Percentiles rank a stretch among this genome's conserved stretches.
phyloP scores from a whole-genome alignment of 1,284 basidiomycete genomes.

The Paramarasmius palmivorus region DNA sequence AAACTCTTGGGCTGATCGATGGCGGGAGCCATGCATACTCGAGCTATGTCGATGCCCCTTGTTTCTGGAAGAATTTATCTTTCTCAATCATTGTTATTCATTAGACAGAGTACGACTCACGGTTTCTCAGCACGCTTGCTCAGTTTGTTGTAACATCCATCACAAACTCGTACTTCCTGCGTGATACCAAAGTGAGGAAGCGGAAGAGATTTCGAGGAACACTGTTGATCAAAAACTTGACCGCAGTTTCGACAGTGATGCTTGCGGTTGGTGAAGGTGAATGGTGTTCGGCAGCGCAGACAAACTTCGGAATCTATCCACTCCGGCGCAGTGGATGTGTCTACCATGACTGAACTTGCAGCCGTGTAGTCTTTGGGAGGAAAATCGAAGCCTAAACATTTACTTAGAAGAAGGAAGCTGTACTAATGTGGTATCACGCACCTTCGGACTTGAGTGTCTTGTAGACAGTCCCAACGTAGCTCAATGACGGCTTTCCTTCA shows the following conservation, averaged over 20 bases:
- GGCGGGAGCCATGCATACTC: constrained; percentile 47
- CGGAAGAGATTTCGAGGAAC: constrained; percentile 83
- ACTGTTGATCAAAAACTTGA: constrained; percentile 93
- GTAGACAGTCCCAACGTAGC: constrained; percentile 80
- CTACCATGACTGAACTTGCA: constrained; percentile 80
- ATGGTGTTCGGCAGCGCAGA: constrained; percentile 88
- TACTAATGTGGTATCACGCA: constrained; percentile 28
- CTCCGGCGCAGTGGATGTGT: constrained; percentile 87
- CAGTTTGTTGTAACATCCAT: constrained; percentile 82
- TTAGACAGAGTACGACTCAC: constrained; percentile 38
- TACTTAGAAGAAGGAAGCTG: constrained; percentile 4
- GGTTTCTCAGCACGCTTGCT: constrained; percentile 56
- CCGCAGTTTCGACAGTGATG: constrained; percentile 99
- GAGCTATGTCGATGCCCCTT: constrained; percentile 48
- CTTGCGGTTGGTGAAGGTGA: constrained; percentile 96
- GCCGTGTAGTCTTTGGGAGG: constrained; percentile 76
- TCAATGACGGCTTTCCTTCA: constrained; percentile 76
- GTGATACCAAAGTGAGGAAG: constrained; percentile 94
- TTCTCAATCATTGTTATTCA: too few species aligned
- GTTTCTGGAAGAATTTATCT: not conserved
- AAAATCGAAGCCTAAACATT: constrained; percentile 69
- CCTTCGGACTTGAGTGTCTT: constrained; percentile 77
- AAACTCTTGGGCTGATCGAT: constrained; percentile 59
- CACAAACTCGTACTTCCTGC: constrained; percentile 94
- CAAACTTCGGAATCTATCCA: constrained; percentile 98